Evolutionary conservation across 305 asterid species (phyloP).

Genomic region (Fraxinus velutina): DNA sequence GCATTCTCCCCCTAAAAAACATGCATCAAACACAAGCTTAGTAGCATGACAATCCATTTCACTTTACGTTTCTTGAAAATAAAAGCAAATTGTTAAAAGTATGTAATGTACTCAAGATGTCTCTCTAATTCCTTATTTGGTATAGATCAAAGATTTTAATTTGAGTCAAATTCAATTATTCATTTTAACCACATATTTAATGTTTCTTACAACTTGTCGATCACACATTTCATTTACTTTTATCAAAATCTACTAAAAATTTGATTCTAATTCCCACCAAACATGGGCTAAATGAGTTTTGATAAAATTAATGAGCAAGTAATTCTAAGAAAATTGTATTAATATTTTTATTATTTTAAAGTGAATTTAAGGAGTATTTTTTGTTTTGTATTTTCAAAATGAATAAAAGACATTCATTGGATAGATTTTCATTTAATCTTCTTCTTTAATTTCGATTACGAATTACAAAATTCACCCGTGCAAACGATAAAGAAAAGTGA

Average conservation of each 20-base stretch:
- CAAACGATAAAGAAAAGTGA: background rate
- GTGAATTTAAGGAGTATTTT: background rate
- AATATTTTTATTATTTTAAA: background rate
- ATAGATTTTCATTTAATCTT: background rate
- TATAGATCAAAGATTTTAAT: no score
- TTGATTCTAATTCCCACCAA: no score
- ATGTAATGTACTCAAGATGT: no score
- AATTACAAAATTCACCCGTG: background rate
- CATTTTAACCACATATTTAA: no score
- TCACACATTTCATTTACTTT: no score
- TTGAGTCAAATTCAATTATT: no score
- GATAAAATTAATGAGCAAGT: background rate
- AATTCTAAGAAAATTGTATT: background rate
- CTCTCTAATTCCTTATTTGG: no score
- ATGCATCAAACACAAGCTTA: no score
- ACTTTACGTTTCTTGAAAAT: background rate
- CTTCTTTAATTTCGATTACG: background rate
- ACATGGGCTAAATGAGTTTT: background rate
- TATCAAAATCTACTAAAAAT: no score
- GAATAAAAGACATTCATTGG: background rate
- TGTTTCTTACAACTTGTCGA: no score
- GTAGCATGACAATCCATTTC: background rate
- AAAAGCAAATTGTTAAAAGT: background rate
- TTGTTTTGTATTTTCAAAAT: background rate
- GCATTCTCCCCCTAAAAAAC: no score